Conservation (phyloP, 306 rosid genomes). For the Albizia julibrissin region DNA sequence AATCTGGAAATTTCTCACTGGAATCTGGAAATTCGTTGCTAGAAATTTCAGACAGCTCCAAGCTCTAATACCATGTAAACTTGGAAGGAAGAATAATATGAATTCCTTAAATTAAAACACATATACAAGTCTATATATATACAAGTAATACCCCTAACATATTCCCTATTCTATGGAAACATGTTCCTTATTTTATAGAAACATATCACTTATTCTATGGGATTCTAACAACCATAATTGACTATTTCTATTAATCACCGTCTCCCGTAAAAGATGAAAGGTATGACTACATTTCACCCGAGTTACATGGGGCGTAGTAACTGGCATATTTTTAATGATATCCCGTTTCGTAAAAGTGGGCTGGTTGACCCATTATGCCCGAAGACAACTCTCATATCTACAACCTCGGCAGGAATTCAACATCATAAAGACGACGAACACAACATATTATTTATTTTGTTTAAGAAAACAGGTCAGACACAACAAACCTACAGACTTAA, state of each 20-base stretch:
- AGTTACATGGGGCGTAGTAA: background rate
- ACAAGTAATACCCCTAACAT: no score
- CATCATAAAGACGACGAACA: background rate
- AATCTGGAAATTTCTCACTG: no score
- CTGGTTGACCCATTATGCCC: background rate
- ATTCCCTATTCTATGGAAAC: no score
- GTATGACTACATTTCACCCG: background rate
- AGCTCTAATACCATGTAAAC: no score
- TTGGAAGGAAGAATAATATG: no score
- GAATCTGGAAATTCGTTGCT: no score
- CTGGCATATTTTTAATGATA: background rate
- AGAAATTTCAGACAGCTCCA: no score
- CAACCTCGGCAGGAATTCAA: background rate
- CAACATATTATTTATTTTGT: background rate
- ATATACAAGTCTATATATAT: no score
- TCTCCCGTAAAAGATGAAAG: constrained; percentile 32
- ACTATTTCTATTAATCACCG: constrained; percentile 54
- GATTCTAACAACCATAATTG: constrained; percentile 52
- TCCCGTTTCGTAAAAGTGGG: background rate
- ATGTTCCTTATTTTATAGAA: no score
- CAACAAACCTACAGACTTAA: no score
- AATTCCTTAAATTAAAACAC: no score
- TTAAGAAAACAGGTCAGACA: background rate
- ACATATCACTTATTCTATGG: no score
- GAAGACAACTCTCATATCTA: background rate